phyloP scores from a whole-genome alignment of 2,329 filamentous ascomycete genomes.

The Penicillium sp. region DNA sequence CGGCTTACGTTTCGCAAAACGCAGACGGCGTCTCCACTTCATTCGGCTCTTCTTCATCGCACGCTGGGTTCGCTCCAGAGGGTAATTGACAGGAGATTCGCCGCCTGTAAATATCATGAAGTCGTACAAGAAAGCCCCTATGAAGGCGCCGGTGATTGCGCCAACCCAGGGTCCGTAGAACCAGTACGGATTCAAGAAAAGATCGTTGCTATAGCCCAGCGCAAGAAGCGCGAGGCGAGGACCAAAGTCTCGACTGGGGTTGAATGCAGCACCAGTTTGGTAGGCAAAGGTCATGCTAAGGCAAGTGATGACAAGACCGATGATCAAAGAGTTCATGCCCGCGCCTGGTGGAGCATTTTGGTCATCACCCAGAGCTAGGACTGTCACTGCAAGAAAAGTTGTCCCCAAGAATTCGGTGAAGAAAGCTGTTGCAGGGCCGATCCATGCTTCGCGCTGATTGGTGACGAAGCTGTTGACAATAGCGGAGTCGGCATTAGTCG shows the following conservation, averaged over 20 bases:
- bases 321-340: slow-evolving; percentile 56
- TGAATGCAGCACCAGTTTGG: slow-evolving; percentile 55
- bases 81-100: slow-evolving; percentile 57
- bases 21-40: slow-evolving; percentile 37
- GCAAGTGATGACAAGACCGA: slow-evolving; percentile 48
- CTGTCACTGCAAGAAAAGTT: slow-evolving; percentile 44
- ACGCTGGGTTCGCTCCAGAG: slow-evolving; percentile 47
- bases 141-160: slow-evolving; percentile 44
- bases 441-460: slow-evolving; percentile 46
- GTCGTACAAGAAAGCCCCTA: slow-evolving; percentile 56
- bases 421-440: slow-evolving; percentile 47
- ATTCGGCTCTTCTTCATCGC: slow-evolving; percentile 50
- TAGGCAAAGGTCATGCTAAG: slow-evolving; percentile 47
- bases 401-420: slow-evolving; percentile 55
- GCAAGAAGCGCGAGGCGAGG: slow-evolving; percentile 52
- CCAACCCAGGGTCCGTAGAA: slow-evolving; percentile 52
- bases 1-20: slow-evolving; percentile 24
- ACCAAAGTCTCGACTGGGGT: slow-evolving; percentile 56
- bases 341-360: slow-evolving; percentile 54
- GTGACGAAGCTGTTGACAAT: slow-evolving; percentile 52
- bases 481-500: slow-evolving; percentile 30
- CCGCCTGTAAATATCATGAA: slow-evolving; percentile 56
- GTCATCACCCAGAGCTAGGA: slow-evolving; percentile 53
- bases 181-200: slow-evolving; percentile 52
- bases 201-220: slow-evolving; percentile 49